These are phyloP conservation scores for Aegilops sharonensis DNA, from an alignment of 176 grass and related monocot genomes.

Conservation along the genomic window DNA sequence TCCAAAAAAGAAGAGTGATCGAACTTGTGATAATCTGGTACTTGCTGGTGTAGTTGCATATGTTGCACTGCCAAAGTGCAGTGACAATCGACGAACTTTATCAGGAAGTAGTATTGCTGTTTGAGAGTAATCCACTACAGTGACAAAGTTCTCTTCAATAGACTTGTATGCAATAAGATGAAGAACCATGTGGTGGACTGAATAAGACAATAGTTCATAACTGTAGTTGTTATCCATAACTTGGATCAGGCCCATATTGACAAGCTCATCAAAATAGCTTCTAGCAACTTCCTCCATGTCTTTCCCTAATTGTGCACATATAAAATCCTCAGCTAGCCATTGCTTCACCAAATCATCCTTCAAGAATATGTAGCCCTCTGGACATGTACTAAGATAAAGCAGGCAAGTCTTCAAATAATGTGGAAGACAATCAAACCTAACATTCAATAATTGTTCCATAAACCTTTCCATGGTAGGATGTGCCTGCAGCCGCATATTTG, in stretches of 20 bases:
- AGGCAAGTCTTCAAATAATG: neutral
- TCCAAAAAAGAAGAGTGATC: neutral
- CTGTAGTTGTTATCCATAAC: neutral
- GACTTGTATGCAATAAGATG: neutral
- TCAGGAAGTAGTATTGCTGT: neutral
- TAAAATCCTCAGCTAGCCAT: neutral
- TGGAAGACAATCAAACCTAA: neutral
- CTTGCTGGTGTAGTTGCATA: neutral
- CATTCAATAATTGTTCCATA: neutral
- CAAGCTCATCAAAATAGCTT: conserved; percentile 5
- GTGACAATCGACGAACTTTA: neutral
- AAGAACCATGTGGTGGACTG: neutral
- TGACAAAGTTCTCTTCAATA: neutral
- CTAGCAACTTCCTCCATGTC: conserved; percentile 1
- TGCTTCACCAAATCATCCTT: conserved; percentile 6
- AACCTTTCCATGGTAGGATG: neutral
- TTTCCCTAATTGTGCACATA: neutral
- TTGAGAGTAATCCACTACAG: conserved; percentile 1
- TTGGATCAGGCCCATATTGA: conserved; percentile 3
- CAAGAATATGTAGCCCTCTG: neutral
- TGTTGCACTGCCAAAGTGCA: conserved; percentile 3
- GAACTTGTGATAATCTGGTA: neutral
- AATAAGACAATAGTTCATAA: neutral
- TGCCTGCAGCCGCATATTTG: neutral
- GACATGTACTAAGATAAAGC: neutral